Percentiles rank a stretch among this genome's conserved stretches.
These are phyloP conservation scores for Sherardia arvensis DNA, from an alignment of 257 asterid species.

Conservation along the genomic window DNA sequence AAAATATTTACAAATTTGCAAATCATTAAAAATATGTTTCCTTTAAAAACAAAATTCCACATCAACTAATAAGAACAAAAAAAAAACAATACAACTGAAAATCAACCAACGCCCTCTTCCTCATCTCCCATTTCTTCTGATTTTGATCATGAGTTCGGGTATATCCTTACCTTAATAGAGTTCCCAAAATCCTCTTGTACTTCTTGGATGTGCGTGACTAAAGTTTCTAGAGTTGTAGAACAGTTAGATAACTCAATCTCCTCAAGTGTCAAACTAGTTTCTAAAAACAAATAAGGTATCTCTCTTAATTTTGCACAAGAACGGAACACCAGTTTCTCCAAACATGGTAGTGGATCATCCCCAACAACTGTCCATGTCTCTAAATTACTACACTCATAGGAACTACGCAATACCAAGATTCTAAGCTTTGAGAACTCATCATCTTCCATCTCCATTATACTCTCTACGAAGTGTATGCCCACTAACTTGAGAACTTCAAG, in stretches of 20 bases:
- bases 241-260: not conserved
- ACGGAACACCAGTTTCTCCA: not conserved
- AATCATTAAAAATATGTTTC: no score
- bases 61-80: no score
- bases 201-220: not conserved
- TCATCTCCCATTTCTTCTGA: no score
- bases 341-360: not conserved
- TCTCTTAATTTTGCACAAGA: not conserved
- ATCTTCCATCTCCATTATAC: no score
- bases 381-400: not conserved
- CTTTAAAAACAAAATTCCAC: no score
- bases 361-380: not conserved
- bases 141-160: no score
- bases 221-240: not conserved
- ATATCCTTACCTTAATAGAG: not conserved
- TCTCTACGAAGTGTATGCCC: no score
- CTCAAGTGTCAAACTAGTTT: not conserved
- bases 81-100: no score
- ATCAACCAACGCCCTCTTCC: no score
- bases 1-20: no score
- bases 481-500: no score
- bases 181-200: not conserved
- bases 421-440: no score
- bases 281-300: not conserved
- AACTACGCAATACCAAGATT: not conserved